phyloP scores from a whole-genome alignment of 148 eudicot genomes.

The Fagopyrum homotropicum region DNA sequence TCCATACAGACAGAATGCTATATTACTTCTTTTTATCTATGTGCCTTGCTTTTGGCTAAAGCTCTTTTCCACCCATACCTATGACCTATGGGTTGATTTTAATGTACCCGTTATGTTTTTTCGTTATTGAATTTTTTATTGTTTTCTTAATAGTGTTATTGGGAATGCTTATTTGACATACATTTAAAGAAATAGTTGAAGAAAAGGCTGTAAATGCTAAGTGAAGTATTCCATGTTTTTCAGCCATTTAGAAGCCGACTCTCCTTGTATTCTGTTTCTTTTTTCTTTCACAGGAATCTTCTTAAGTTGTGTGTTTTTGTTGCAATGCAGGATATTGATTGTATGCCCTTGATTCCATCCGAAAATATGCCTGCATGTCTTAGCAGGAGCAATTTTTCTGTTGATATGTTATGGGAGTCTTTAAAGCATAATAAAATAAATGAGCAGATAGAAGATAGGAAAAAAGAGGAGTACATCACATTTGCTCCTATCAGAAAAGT shows the following conservation, averaged over 20 bases:
- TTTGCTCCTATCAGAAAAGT: constrained; percentile 33
- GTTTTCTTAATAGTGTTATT: neutral
- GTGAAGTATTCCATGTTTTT: neutral
- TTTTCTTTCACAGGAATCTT: neutral
- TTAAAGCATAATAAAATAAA: constrained; percentile 46
- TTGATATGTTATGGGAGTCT: constrained; percentile 60
- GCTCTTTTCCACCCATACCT: neutral
- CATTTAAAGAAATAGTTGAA: neutral
- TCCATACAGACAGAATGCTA: too few relatives aligned
- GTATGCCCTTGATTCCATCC: constrained; percentile 80
- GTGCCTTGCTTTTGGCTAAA: neutral
- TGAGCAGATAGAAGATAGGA: constrained; percentile 40
- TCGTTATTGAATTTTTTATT: neutral
- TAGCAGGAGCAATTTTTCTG: constrained; percentile 33
- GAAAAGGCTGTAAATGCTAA: neutral
- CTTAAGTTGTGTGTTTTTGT: neutral
- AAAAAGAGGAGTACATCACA: constrained; percentile 40
- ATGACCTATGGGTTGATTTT: neutral
- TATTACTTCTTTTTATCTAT: neutral
- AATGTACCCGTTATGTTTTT: neutral
- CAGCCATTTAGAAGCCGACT: neutral
- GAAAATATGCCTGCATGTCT: constrained; percentile 81
- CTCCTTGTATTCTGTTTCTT: neutral
- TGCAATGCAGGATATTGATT: constrained; percentile 75
- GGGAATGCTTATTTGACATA: neutral